Base-by-base conservation (phyloP, 345 rosid genomes). In the thale cress (Arabidopsis thaliana) region DNA sequence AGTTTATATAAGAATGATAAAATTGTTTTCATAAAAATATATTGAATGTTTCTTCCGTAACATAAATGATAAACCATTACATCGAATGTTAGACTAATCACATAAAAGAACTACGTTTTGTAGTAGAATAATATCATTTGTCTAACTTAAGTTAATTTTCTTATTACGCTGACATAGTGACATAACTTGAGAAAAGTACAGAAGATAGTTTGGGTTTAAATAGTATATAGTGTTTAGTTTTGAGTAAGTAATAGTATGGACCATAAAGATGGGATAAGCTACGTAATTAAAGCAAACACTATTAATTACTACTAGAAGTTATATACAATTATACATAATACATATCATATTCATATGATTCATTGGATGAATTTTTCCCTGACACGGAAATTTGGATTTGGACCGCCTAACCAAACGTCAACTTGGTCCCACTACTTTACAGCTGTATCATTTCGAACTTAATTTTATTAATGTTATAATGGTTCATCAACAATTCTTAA, bases 401-500 rank as follows among this genome's bases (percentile, higher is more conserved):
- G 80, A 69, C 80, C 4, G 65, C 65, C 65, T 76, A 76, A 76
- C 80, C 32, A 69, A 53, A 76, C 75, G 49, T 76, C 80, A 69
- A 62, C 71, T 55, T 69, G 75, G 80, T 69, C 80, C 50, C 64
- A 69, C 22, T 62, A 13, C 8, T 7, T 69, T 62, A 69, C 75
- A 76, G 69, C 74, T 76, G 74, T 69, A 11, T 11, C 40, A 76
- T 69, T 44, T 12, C 13, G 14, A 10, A 36, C 44, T 36, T 61
- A 40, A 60, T 48, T 72, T 72, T 24, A 3, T 42, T 0, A 32
- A 25, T 61, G 6, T 16, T 16, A 16, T 68, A 52, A 69, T 69
- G 80, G 51, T 59, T 62, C 24, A 53, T 69, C 75, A 62, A 6
- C 56, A 12, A 61, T 69, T 62, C 41, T 69, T 53, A 69, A 76